A percentile compares a stretch with the other conserved stretches of the same genome.
Evolutionary conservation across 768 basidiomycete species (phyloP).

Genomic region (Punctularia strigosozonata): DNA sequence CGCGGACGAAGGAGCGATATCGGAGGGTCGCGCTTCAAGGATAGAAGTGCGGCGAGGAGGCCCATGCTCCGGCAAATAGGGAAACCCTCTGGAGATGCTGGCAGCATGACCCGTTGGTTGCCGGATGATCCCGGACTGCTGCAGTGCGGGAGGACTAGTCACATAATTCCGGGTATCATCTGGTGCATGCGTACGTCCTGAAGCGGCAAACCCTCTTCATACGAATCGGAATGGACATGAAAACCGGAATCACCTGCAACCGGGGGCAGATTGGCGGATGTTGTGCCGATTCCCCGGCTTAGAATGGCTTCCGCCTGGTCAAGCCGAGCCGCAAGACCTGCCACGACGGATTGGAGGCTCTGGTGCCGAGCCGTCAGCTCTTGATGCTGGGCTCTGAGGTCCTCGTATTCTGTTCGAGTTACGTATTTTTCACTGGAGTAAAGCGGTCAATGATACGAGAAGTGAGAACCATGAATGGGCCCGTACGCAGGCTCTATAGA

Average conservation of each 20-base stretch:
- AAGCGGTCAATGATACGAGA: background rate
- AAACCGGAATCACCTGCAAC: too few relatives aligned
- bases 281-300: constrained; percentile 5
- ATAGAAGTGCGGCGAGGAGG: background rate
- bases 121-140: background rate
- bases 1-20: background rate
- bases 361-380: constrained; percentile 32
- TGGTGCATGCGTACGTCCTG: too few relatives aligned
- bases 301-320: constrained; percentile 12
- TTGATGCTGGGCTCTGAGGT: constrained; percentile 54
- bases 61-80: background rate
- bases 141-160: background rate
- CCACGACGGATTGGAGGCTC: constrained; percentile 22
- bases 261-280: background rate
- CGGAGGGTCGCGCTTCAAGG: background rate
- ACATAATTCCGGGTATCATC: background rate
- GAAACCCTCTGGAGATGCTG: background rate
- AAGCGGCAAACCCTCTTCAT: too few relatives aligned
- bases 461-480: constrained; percentile 8
- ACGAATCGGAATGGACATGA: too few relatives aligned
- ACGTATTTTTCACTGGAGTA: constrained; percentile 65
- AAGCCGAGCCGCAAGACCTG: constrained; percentile 19
- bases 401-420: constrained; percentile 64
- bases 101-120: background rate
- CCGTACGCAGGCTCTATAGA: constrained; percentile 72